These are phyloP conservation scores for Pyrenophora teres DNA, from an alignment of 2,329 filamentous ascomycete species.

Conservation along the genomic window DNA sequence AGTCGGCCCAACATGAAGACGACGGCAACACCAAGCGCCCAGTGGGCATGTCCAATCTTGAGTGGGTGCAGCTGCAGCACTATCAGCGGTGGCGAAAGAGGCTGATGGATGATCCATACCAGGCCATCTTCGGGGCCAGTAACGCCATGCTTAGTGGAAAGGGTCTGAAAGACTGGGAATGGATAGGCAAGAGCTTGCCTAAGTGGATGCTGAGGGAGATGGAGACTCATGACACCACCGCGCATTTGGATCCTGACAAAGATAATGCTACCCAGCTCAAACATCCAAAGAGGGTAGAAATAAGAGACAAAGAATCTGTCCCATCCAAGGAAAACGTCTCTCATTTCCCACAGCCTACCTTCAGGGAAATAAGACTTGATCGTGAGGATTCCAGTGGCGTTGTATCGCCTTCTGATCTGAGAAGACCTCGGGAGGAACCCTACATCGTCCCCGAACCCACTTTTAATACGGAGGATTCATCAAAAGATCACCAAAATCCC, in stretches of 20 bases:
- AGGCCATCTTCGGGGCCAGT: slow-evolving; percentile 50
- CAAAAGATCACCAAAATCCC: not conserved
- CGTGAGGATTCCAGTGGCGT: slow-evolving; percentile 27
- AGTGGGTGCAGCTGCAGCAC: slow-evolving; percentile 39
- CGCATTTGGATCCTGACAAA: not conserved
- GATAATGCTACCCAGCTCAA: not conserved
- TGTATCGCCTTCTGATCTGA: slow-evolving; percentile 39
- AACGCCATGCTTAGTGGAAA: slow-evolving; percentile 41
- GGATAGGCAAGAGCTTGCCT: slow-evolving; percentile 37
- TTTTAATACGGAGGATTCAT: not conserved
- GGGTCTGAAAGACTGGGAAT: slow-evolving; percentile 38
- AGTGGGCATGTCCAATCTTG: slow-evolving; percentile 31
- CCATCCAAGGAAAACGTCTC: slow-evolving; percentile 2
- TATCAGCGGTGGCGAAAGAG: slow-evolving; percentile 36
- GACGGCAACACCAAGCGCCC: slow-evolving; percentile 23
- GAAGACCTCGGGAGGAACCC: slow-evolving; percentile 30
- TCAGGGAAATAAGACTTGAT: slow-evolving; percentile 22
- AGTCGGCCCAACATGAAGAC: slow-evolving; percentile 29
- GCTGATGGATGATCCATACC: slow-evolving; percentile 50
- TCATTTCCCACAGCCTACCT: slow-evolving; percentile 21
- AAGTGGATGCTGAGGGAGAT: slow-evolving; percentile 41
- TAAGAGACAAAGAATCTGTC: slow-evolving; percentile 1
- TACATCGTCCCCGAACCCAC: slow-evolving; percentile 2
- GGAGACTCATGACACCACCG: slow-evolving; percentile 8
- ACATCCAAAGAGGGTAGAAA: slow-evolving; percentile 24